Conservation (phyloP, 495 filamentous ascomycete genomes). For the Penicillium steckii region DNA sequence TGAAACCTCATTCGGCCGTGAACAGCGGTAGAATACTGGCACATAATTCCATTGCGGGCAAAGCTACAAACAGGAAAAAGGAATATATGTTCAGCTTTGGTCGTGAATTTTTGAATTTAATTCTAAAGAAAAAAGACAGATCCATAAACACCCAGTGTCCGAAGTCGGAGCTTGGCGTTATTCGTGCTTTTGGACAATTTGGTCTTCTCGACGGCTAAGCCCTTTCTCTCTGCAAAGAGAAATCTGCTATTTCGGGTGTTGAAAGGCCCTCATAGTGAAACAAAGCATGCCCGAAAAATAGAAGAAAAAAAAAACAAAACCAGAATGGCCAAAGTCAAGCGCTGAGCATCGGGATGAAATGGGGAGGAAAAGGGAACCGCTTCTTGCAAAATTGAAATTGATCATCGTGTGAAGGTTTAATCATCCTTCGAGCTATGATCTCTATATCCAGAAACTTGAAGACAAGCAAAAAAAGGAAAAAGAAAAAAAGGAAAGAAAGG, state of each 20-base stretch:
- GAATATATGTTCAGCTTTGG: too few species aligned
- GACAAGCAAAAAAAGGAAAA: slow-evolving; percentile 3
- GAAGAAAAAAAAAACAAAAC: not conserved
- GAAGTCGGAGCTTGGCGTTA: not conserved
- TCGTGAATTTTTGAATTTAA: too few species aligned
- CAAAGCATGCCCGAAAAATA: too few species aligned
- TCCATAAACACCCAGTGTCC: not conserved
- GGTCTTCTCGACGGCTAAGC: not conserved
- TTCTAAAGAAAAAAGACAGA: too few species aligned
- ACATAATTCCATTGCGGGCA: too few species aligned
- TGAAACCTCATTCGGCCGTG: too few species aligned
- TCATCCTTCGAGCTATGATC: slow-evolving; percentile 3
- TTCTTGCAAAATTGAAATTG: slow-evolving; percentile 10
- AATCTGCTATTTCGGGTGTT: not conserved
- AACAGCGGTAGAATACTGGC: too few species aligned
- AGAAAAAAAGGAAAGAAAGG: slow-evolving; percentile 1
- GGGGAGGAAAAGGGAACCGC: slow-evolving; percentile 4
- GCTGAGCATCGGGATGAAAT: slow-evolving; percentile 1
- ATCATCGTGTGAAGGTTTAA: not conserved
- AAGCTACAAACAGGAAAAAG: too few species aligned
- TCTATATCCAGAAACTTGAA: slow-evolving; percentile 11
- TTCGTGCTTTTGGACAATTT: not conserved
- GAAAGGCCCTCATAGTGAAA: slow-evolving; percentile 1
- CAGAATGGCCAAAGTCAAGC: not conserved
- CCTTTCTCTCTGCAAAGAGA: not conserved